phyloP scores from a whole-genome alignment of 345 rosid genomes.

The Excoecaria agallocha region DNA sequence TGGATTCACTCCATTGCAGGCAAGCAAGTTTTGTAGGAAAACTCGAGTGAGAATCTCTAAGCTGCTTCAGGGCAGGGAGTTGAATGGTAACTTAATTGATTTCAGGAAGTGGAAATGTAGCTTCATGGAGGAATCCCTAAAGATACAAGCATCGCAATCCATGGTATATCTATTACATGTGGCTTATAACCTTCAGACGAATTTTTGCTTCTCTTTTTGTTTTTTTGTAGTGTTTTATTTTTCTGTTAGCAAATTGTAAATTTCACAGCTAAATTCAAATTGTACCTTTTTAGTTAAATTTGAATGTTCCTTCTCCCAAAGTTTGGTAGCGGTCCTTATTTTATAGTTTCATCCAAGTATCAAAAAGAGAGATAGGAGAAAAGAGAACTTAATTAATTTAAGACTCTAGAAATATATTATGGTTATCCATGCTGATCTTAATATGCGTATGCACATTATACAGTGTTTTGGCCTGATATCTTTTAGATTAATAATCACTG shows the following conservation, averaged over 20 bases:
- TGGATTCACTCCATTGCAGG: conserved; percentile 21
- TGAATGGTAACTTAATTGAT: conserved; percentile 47
- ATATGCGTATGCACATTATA: background rate
- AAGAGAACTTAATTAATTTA: background rate
- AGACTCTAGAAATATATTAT: background rate
- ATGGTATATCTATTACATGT: conserved; percentile 40
- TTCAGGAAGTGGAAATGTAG: conserved; percentile 37
- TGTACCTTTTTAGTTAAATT: background rate
- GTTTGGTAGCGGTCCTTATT: background rate
- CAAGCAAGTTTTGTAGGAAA: conserved; percentile 17
- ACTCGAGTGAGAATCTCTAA: conserved; percentile 31
- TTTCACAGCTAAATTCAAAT: background rate
- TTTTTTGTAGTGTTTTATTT: background rate
- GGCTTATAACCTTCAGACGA: background rate
- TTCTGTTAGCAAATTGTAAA: background rate
- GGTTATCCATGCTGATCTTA: background rate
- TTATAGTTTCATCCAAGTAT: background rate
- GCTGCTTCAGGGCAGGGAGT: conserved; percentile 65
- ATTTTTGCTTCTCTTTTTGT: background rate
- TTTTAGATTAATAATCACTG: background rate
- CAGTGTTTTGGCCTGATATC: background rate
- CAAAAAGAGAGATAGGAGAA: background rate
- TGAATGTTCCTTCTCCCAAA: background rate
- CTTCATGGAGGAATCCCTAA: conserved; percentile 63
- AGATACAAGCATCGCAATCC: conserved; percentile 61